Base-by-base conservation (phyloP, 306 rosid genomes). In the Oemleria cerasiformis region DNA sequence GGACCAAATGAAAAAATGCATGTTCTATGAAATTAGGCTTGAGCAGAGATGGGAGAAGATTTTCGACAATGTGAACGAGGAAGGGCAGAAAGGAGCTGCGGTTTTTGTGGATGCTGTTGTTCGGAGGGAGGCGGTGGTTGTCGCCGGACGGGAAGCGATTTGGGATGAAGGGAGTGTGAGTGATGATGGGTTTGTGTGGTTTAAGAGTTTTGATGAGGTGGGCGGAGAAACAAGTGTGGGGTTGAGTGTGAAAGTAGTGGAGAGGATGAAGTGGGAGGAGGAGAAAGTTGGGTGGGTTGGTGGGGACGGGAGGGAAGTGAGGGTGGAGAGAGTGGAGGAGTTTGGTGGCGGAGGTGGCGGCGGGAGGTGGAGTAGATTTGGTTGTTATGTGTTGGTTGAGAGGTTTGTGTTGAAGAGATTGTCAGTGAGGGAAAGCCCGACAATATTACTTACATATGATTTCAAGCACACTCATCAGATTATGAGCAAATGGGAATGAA, bases 41-140 rank as follows among this genome's bases (percentile, higher is more conserved):
- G 85, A 89, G 75, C 90, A 89, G 36, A 78, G 73, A 13, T 89
- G 96, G 93, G 88, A 87, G 8, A 71, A 60, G 68, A 40, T 92
- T 4, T 87, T 81, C 42, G 72, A 73, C 19, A 74, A 74, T 42
- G 77, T 74, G 16, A 77, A 79, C 9, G 34, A 55, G 11, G 60
- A 55, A 10, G 60, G 6, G 21, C 20, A 20, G 5, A 55, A 21
- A 3, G 53, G 16, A 20, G 34, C 4, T 68, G 73, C 12, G 67
- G 30, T 25, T 25, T 34, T 40, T 66, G 87, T 92, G 75, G 85
- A 87, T 75, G 85, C 47, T 58, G 54, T 48, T 56, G 85, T 88
- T 64, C 62, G 76, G 23, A 79, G 59, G 48, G 86, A 87, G 68
- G 78, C 48, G 70, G 88, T 80, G 40, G 67, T n/a, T 4, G 64